phyloP scores from a whole-genome alignment of 768 basidiomycete genomes.

The Lactifluus echinatus region DNA sequence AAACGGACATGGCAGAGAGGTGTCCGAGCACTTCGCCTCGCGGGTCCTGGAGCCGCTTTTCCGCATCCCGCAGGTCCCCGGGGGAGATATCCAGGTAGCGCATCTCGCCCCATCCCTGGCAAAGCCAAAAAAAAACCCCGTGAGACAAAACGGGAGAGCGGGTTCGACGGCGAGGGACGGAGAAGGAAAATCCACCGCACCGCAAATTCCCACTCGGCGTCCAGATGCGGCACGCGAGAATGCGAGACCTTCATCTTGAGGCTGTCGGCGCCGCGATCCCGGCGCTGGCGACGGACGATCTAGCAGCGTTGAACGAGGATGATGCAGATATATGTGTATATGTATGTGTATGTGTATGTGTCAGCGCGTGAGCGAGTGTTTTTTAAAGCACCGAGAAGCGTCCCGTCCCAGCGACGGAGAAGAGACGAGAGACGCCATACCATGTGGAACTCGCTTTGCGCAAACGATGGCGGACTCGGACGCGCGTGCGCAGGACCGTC shows the following conservation, averaged over 20 bases:
- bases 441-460: conserved; percentile 17
- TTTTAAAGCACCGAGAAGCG: too few relatives aligned
- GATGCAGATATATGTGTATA: too few relatives aligned
- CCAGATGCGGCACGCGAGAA: conserved; percentile 9
- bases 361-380: too few relatives aligned
- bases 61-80: conserved; percentile 8
- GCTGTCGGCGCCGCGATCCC: conserved; percentile 6
- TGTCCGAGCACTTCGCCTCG: conserved; percentile 11
- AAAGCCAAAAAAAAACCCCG: neutral
- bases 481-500: neutral
- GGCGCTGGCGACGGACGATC: conserved; percentile 20
- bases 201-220: conserved; percentile 18
- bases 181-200: neutral
- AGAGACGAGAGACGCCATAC: too few relatives aligned
- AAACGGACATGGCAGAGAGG: conserved; percentile 15
- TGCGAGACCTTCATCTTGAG: conserved; percentile 17
- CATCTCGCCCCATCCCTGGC: conserved; percentile 21
- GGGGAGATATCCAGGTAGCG: conserved; percentile 17
- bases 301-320: too few relatives aligned
- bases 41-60: neutral
- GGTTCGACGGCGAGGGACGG: too few relatives aligned
- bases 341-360: too few relatives aligned
- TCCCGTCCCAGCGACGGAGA: too few relatives aligned
- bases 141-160: neutral
- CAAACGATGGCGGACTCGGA: conserved; percentile 8